Evolutionary conservation across 805 yeast species (phyloP).

Genomic region (Myxozyma neglecta): DNA sequence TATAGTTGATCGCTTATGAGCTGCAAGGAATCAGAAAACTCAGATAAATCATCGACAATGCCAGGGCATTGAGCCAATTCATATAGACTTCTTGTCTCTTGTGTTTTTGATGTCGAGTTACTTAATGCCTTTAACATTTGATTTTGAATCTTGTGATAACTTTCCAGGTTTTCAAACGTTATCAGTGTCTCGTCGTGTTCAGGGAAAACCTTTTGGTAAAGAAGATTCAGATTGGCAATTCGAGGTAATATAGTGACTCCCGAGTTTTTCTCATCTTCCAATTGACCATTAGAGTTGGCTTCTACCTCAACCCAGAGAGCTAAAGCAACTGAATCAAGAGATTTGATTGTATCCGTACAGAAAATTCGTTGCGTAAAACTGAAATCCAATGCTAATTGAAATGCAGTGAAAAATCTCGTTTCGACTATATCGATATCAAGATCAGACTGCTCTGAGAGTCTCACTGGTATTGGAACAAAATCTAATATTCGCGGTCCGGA

Average conservation of each 20-base stretch:
- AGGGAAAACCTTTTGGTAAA: conserved; percentile 14
- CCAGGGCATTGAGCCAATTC: conserved; percentile 7
- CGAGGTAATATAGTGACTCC: conserved; percentile 18
- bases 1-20: neutral
- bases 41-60: conserved; percentile 4
- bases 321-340: conserved; percentile 3
- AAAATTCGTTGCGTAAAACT: conserved; percentile 13
- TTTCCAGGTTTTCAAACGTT: conserved; percentile 1
- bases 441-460: neutral
- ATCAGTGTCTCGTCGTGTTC: conserved; percentile 14
- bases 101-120: no score
- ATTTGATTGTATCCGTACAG: neutral
- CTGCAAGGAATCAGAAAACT: neutral
- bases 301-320: conserved; percentile 4
- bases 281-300: neutral
- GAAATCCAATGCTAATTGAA: conserved; percentile 8
- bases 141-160: neutral
- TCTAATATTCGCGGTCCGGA: conserved; percentile 7
- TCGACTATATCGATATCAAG: neutral
- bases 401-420: conserved; percentile 18
- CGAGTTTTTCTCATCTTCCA: neutral
- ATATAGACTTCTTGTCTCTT: neutral
- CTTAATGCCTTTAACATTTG: neutral
- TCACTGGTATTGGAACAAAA: neutral
- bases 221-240: conserved; percentile 13